A percentile compares a stretch with the other conserved stretches of the same genome.
These are phyloP conservation scores for Tetrahymena elliotti DNA, from an alignment of 73 alveolate genomes.

Conservation along the genomic window DNA sequence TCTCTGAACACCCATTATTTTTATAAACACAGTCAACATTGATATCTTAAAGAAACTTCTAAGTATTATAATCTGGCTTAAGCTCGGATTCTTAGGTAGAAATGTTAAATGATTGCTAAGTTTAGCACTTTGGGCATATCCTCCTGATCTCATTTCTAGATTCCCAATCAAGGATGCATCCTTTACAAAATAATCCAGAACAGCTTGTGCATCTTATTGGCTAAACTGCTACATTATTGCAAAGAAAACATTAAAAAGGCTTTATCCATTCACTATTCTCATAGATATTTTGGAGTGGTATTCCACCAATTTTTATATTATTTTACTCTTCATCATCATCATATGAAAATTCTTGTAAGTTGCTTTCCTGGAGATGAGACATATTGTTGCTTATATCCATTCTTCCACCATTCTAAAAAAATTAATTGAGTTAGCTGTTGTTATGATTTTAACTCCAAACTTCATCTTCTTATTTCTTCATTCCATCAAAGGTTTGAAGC, in stretches of 20 bases:
- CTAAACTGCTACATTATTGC: background rate
- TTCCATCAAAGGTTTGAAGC: background rate
- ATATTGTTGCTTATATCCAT: background rate
- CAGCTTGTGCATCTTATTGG: background rate
- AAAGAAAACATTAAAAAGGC: background rate
- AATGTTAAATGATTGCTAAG: background rate
- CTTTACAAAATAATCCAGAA: background rate
- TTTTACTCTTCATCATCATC: background rate
- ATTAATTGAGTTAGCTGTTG: background rate
- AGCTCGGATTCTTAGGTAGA: background rate
- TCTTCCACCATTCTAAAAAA: background rate
- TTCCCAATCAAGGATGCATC: background rate
- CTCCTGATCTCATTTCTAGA: background rate
- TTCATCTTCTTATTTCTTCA: background rate
- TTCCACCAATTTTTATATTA: background rate
- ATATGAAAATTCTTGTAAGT: background rate
- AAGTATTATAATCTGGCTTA: background rate
- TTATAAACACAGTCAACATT: background rate
- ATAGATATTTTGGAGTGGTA: background rate
- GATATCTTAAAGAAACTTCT: background rate
- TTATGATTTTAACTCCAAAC: background rate
- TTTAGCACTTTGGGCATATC: background rate
- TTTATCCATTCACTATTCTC: background rate
- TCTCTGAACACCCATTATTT: background rate
- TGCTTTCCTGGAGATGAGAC: background rate